Evolutionary conservation across 495 filamentous ascomycete species (phyloP).

Genomic region (Lentithecium fluviatile): DNA sequence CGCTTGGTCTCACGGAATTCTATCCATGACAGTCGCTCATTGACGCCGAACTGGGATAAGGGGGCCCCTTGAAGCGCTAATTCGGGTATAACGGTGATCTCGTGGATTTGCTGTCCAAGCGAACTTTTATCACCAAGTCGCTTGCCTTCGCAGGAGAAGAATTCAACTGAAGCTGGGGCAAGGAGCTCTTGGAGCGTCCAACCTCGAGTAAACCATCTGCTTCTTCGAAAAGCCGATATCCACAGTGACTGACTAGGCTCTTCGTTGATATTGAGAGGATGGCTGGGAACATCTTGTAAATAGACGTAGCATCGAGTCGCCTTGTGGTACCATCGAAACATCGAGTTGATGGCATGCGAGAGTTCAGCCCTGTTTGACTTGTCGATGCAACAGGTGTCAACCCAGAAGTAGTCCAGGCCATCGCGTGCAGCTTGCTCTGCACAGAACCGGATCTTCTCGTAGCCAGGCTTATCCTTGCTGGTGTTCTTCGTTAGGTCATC

Average conservation of each 20-base stretch:
- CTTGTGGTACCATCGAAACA: slow-evolving; percentile 9
- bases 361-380: not conserved
- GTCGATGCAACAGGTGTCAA: too few species aligned
- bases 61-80: slow-evolving; percentile 8
- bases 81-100: slow-evolving; percentile 1
- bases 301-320: slow-evolving; percentile 5
- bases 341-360: slow-evolving; percentile 1
- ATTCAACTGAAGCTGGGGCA: slow-evolving; percentile 1
- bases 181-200: slow-evolving; percentile 3
- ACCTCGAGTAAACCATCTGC: slow-evolving; percentile 2
- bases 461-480: slow-evolving; percentile 12
- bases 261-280: not conserved
- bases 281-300: too few species aligned
- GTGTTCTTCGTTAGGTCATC: slow-evolving; percentile 4
- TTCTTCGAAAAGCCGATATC: not conserved
- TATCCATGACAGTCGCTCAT: not conserved
- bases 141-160: slow-evolving; percentile 5
- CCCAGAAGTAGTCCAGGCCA: not conserved
- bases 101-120: slow-evolving; percentile 4
- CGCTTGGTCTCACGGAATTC: too few species aligned
- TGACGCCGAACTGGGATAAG: slow-evolving; percentile 19
- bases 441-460: slow-evolving; percentile 16
- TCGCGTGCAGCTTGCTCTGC: slow-evolving; percentile 8
- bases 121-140: slow-evolving; percentile 7
- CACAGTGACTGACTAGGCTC: not conserved